phyloP scores from a whole-genome alignment of 192 early-diverging fungal genomes.

The Backusella tuberculispora region DNA sequence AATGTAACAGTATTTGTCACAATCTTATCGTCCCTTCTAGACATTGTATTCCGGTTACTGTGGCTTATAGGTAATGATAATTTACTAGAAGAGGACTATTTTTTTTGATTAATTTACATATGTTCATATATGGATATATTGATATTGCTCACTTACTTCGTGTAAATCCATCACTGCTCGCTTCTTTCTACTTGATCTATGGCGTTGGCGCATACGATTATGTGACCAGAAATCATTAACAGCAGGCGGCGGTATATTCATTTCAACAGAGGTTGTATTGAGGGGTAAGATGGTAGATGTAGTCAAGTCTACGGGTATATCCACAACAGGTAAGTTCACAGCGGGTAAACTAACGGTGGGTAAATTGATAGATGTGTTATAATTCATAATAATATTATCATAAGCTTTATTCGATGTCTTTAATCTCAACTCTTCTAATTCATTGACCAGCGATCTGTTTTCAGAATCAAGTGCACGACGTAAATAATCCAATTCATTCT shows the following conservation, averaged over 20 bases:
- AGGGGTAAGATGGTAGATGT: neutral
- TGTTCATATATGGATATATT: neutral
- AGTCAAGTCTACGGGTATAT: conserved; percentile 13
- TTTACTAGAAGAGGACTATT: conserved; percentile 1
- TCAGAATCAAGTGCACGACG: conserved; percentile 33
- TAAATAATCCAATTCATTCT: conserved; percentile 7
- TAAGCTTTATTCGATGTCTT: neutral
- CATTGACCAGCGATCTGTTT: conserved; percentile 34
- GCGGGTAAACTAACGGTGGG: conserved; percentile 4
- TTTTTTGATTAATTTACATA: neutral
- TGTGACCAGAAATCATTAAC: conserved; percentile 31
- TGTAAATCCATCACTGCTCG: conserved; percentile 23
- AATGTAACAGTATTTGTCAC: conserved; percentile 50
- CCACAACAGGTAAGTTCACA: conserved; percentile 8
- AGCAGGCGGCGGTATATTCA: conserved; percentile 22
- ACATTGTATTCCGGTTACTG: conserved; percentile 10
- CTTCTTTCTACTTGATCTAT: conserved; percentile 15
- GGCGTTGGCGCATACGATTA: conserved; percentile 28
- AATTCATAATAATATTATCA: neutral
- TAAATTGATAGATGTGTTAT: neutral
- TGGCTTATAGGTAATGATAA: neutral
- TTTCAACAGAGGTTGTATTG: conserved; percentile 19
- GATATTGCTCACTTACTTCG: conserved; percentile 16
- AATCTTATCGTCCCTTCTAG: conserved; percentile 39
- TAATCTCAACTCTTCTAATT: conserved; percentile 33